Percentiles rank a stretch among this genome's conserved stretches.
Conservation (phyloP, 2,329 filamentous ascomycete genomes). For the Venturia aucupariae region DNA sequence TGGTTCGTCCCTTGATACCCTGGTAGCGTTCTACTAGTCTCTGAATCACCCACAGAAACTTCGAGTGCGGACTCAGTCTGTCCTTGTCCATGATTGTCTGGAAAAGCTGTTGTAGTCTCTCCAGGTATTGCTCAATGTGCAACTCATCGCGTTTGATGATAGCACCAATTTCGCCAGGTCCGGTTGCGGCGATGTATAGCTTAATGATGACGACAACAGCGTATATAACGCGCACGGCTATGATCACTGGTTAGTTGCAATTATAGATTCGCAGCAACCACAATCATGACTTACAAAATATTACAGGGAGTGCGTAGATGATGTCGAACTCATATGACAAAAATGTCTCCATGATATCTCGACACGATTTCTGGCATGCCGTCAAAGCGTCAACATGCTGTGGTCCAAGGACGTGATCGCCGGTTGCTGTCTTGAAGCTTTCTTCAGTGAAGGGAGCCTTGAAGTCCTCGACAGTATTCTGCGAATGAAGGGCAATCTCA, state of each 20-base stretch:
- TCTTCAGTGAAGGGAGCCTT: constrained; percentile 36
- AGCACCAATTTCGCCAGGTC: constrained; percentile 40
- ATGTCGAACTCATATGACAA: constrained; percentile 38
- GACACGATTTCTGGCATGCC: constrained; percentile 37
- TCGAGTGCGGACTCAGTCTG: constrained; percentile 35
- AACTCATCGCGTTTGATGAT: constrained; percentile 40
- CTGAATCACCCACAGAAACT: constrained; percentile 38
- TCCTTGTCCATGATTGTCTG: constrained; percentile 32
- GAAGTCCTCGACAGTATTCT: constrained; percentile 34
- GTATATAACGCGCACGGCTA: constrained; percentile 46
- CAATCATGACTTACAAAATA: constrained; percentile 32
- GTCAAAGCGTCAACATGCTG: constrained; percentile 39
- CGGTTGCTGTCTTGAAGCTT: constrained; percentile 28
- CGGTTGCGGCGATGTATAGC: constrained; percentile 46
- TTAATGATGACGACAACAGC: constrained; percentile 51
- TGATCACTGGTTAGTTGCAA: neutral
- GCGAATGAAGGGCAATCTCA: constrained; percentile 41
- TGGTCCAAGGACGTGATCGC: constrained; percentile 35
- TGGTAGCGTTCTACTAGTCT: constrained; percentile 19
- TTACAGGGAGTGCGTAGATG: constrained; percentile 35
- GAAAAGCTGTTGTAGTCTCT: constrained; percentile 38
- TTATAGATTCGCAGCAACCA: constrained; percentile 15
- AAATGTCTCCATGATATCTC: constrained; percentile 40
- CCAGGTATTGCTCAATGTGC: constrained; percentile 38
- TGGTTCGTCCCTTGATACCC: constrained; percentile 15